A percentile compares a stretch with the other conserved stretches of the same genome.
Evolutionary conservation across 352 stramenopile species (phyloP).

Genomic region (Achlya hypogyna): DNA sequence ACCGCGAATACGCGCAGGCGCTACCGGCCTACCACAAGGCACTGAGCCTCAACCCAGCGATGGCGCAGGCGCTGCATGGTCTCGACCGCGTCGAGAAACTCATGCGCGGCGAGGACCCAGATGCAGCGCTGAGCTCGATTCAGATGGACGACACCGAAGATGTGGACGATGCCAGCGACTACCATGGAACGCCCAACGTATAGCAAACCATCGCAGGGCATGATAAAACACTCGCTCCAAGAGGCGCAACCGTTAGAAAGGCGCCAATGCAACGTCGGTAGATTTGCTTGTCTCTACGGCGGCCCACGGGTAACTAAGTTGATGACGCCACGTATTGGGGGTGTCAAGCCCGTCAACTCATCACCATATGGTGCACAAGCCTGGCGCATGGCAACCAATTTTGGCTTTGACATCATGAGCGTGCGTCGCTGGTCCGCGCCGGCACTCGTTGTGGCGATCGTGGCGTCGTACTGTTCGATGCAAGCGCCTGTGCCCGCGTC

Average conservation of each 20-base stretch:
- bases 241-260: no score
- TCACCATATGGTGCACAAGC: no score
- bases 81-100: constrained; percentile 71
- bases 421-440: no score
- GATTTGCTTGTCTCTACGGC: no score
- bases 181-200: no score
- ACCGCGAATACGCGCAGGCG: constrained; percentile 57
- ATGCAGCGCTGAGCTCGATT: constrained; percentile 56
- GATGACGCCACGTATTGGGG: neutral
- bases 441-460: neutral
- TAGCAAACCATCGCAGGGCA: constrained; percentile 38
- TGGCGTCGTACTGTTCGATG: neutral
- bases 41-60: constrained; percentile 47
- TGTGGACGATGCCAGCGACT: constrained; percentile 46
- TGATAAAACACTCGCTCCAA: no score
- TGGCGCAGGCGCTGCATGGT: constrained; percentile 36
- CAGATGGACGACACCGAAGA: constrained; percentile 45
- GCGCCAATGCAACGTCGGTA: no score
- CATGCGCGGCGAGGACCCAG: constrained; percentile 64
- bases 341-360: no score
- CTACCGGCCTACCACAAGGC: constrained; percentile 62
- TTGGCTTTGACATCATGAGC: neutral
- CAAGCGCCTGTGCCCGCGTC: no score
- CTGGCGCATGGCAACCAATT: neutral
- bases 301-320: no score